These are phyloP conservation scores for Metschnikowia baotianmanensis DNA, from an alignment of 805 yeast genomes.

Conservation along the genomic window DNA sequence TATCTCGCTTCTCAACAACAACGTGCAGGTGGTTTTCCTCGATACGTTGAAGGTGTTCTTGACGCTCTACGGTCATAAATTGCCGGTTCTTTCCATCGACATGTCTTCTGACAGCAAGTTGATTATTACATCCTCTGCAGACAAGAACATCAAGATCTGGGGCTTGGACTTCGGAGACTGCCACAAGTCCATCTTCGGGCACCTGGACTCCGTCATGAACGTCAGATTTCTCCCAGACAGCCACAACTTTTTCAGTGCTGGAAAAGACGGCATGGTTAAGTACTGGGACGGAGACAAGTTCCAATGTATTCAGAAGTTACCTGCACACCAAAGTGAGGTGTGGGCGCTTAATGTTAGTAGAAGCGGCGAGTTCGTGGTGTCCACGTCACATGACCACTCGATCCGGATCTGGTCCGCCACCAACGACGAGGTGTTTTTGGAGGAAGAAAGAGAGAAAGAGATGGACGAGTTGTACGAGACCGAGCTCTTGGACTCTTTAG, in stretches of 20 bases:
- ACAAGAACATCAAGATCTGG: constrained; percentile 96
- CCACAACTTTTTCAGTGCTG: constrained; percentile 85
- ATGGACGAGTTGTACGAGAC: constrained; percentile 88
- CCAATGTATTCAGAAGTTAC: constrained; percentile 84
- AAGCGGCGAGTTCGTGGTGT: constrained; percentile 68
- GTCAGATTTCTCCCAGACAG: constrained; percentile 81
- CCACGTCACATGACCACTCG: constrained; percentile 91
- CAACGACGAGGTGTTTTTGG: constrained; percentile 92
- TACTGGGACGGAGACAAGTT: constrained; percentile 99
- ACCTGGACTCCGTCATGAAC: constrained; percentile 91
- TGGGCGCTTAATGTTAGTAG: constrained; percentile 85
- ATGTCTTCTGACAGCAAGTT: constrained; percentile 86
- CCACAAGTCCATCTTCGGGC: constrained; percentile 94
- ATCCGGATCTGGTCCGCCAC: constrained; percentile 92
- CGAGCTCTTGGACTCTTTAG: constrained; percentile 71
- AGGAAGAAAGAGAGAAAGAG: constrained; percentile 95
- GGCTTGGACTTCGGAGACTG: constrained; percentile 99
- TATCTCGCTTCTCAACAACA: constrained; percentile 82
- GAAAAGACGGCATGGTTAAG: constrained; percentile 85
- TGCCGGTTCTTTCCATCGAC: constrained; percentile 91
- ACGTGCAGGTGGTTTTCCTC: constrained; percentile 90
- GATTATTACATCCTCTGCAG: constrained; percentile 92
- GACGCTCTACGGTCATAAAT: constrained; percentile 91
- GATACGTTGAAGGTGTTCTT: constrained; percentile 86
- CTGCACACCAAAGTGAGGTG: constrained; percentile 85